Base-by-base conservation (phyloP, 2,329 filamentous ascomycete species). In the Verticillium zaregamsianum region DNA sequence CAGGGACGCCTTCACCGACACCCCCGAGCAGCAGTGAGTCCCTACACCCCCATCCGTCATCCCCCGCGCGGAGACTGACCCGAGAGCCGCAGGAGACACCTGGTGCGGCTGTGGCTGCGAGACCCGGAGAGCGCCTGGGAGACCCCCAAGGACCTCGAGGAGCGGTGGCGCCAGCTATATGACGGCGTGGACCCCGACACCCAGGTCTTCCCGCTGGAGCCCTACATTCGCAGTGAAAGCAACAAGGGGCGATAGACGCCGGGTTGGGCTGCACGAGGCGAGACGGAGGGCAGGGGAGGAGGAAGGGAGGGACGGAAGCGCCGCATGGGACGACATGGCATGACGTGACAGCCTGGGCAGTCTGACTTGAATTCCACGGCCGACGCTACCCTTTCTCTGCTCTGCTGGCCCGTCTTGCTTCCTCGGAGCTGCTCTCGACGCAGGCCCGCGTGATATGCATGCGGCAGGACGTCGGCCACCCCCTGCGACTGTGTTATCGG, bases 141-240 rank as follows among this genome's bases (percentile, higher is more conserved):
- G 64, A 81, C 78, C 0, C 81, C 81, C 0, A 69, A 71, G 4
- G 71, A 69, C 1, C 69, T 84, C 72, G 77, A 64, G 73, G 71
- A 70, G 5, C 74, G 80, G 9, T 89, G 84, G 82, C 75, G 79
- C 23, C 74, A 78, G 4, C 72, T 88, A 0, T 89, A 86, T 65
- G 74, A 78, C 1, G 80, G 76, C 3, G 78, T 87, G 3, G 79
- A 73, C 3, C 73, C 79, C 0, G 82, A 86, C 64, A 79, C 76
- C 12, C 76, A 82, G 39, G 79, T 86, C 0, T 83, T 88, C 59
- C 85, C 85, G 0, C 72, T 86, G 2, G 82, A 88, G 67, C 82
- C 84, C 3, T 64, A 64, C 33, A 68, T 72, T 57, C 65, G 69
- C 28, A 71, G 68, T 25, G 66, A 65, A 9, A 69, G 70, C 23